Evolutionary conservation across 164 flowering plant species (phyloP).

Genomic region (Amborella trichopoda): DNA sequence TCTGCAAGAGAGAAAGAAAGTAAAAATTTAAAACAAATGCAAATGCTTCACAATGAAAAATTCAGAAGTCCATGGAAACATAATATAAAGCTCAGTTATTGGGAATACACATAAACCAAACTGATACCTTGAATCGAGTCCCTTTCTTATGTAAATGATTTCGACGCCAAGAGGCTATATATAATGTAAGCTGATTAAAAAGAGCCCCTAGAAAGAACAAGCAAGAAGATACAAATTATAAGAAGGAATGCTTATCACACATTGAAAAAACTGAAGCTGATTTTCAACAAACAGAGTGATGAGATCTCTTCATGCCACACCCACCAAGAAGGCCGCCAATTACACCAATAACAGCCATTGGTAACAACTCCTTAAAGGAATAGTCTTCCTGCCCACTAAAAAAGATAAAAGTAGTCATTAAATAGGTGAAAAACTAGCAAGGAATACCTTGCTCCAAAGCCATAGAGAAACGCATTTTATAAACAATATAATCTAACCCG

Average conservation of each 20-base stretch:
- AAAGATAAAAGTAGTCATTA: slow-evolving; percentile 3
- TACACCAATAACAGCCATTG: slow-evolving; percentile 97
- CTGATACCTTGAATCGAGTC: slow-evolving; percentile 58
- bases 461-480: background rate
- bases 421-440: background rate
- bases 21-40: background rate
- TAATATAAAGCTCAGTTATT: background rate
- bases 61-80: background rate
- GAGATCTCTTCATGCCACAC: slow-evolving; percentile 7
- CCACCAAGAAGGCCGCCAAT: slow-evolving; percentile 96
- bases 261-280: background rate
- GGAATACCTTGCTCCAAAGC: background rate
- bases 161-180: slow-evolving; percentile 76
- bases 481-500: slow-evolving; percentile 35
- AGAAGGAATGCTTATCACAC: background rate
- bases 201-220: slow-evolving; percentile 58
- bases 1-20: slow-evolving; percentile 26
- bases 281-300: background rate
- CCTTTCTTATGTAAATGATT: slow-evolving; percentile 87
- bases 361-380: slow-evolving; percentile 82
- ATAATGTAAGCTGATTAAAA: slow-evolving; percentile 87
- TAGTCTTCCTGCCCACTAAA: slow-evolving; percentile 94
- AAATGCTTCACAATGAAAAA: background rate
- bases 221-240: background rate
- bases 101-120: background rate